Evolutionary conservation across 1,284 basidiomycete species (phyloP).

Genomic region (Ganoderma sinense): DNA sequence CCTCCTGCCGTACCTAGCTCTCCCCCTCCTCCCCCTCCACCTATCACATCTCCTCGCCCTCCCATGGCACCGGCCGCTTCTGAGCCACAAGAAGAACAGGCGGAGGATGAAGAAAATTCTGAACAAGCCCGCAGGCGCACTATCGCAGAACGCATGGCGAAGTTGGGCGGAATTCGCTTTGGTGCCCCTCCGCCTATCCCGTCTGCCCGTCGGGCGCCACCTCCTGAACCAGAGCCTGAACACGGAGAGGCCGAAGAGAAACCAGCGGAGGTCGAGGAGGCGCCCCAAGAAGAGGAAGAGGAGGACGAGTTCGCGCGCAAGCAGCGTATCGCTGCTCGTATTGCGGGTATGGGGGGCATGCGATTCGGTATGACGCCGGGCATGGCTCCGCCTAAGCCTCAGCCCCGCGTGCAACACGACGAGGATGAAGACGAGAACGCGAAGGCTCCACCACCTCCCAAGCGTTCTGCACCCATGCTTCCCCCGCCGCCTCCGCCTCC

Average conservation of each 20-base stretch:
- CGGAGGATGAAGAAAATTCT: slow-evolving; percentile 50
- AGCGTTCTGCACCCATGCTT: slow-evolving; percentile 34
- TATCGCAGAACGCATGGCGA: slow-evolving; percentile 83
- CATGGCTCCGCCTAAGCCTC: slow-evolving; percentile 28
- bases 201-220: slow-evolving; percentile 49
- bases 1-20: background rate
- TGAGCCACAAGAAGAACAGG: slow-evolving; percentile 13
- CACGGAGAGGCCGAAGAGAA: slow-evolving; percentile 36
- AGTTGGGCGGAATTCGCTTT: slow-evolving; percentile 75
- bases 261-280: slow-evolving; percentile 37
- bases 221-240: slow-evolving; percentile 44
- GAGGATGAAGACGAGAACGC: slow-evolving; percentile 26
- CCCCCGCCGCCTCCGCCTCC: slow-evolving; percentile 40
- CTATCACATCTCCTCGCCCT: slow-evolving; percentile 10
- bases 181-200: slow-evolving; percentile 57
- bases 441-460: slow-evolving; percentile 31
- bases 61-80: background rate
- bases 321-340: slow-evolving; percentile 71
- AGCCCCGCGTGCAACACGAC: slow-evolving; percentile 23
- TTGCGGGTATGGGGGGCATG: slow-evolving; percentile 80
- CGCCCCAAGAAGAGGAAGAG: slow-evolving; percentile 41
- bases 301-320: slow-evolving; percentile 74
- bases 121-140: slow-evolving; percentile 61
- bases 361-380: slow-evolving; percentile 76
- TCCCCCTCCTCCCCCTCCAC: slow-evolving; percentile 12